Conservation (phyloP, 495 filamentous ascomycete genomes). For the Aspergillus leporis region DNA sequence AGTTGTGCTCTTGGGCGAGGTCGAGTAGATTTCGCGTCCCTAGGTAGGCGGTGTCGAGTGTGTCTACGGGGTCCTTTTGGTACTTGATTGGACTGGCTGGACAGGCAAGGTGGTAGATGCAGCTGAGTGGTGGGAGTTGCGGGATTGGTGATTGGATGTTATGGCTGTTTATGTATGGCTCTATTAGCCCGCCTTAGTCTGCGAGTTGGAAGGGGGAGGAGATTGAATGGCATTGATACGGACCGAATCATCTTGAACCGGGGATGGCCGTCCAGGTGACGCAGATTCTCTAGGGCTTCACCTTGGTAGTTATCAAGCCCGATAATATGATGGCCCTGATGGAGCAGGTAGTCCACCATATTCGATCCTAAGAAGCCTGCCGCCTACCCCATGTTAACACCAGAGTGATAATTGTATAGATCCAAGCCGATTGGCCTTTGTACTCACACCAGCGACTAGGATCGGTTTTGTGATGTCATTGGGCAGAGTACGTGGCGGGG, state of each 20-base stretch:
- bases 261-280: slow-evolving; percentile 11
- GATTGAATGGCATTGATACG: neutral
- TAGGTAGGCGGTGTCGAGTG: slow-evolving; percentile 17
- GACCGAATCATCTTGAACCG: slow-evolving; percentile 18
- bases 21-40: slow-evolving; percentile 19
- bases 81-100: slow-evolving; percentile 25
- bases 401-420: neutral
- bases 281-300: slow-evolving; percentile 15
- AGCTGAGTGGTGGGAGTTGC: slow-evolving; percentile 9
- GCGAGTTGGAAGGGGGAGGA: neutral
- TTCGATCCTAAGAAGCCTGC: slow-evolving; percentile 24
- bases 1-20: slow-evolving; percentile 7
- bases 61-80: slow-evolving; percentile 21
- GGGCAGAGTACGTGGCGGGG: too few relatives aligned
- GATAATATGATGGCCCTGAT: slow-evolving; percentile 18
- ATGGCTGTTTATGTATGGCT: slow-evolving; percentile 6
- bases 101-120: slow-evolving; percentile 24
- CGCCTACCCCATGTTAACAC: slow-evolving; percentile 6
- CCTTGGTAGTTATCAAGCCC: slow-evolving; percentile 20
- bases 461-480: neutral
- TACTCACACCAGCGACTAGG: neutral
- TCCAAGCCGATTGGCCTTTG: neutral
- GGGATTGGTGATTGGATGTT: slow-evolving; percentile 17
- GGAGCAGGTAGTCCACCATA: slow-evolving; percentile 20
- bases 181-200: neutral